phyloP scores from a whole-genome alignment of 2,329 filamentous ascomycete genomes.

The Sarocladium oryzae region DNA sequence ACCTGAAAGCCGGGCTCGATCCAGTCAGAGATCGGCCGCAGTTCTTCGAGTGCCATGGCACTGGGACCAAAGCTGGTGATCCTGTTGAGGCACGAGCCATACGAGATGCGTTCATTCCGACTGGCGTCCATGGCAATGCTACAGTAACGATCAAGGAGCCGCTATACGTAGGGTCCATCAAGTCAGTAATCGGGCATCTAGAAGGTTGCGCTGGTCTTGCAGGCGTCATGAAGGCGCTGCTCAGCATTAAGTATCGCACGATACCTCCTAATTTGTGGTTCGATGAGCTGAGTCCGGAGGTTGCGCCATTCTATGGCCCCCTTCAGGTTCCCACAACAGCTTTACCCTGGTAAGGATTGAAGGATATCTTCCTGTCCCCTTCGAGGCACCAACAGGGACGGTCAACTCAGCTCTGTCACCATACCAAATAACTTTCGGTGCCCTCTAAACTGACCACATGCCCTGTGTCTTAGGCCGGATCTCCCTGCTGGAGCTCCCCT shows the following conservation, averaged over 20 bases:
- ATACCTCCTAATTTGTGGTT: slow-evolving; percentile 50
- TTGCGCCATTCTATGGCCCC: background rate
- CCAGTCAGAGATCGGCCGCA: slow-evolving; percentile 32
- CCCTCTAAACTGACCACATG: no score
- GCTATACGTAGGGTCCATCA: slow-evolving; percentile 43
- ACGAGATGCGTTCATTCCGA: slow-evolving; percentile 29
- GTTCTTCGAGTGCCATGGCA: slow-evolving; percentile 54
- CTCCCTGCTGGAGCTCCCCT: background rate
- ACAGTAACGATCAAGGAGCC: background rate
- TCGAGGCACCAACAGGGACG: slow-evolving; percentile 49
- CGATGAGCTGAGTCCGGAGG: background rate
- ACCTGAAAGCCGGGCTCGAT: slow-evolving; percentile 36
- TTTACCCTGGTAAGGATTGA: slow-evolving; percentile 10
- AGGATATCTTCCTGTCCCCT: slow-evolving; percentile 51
- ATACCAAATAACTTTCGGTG: no score
- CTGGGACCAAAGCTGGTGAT: slow-evolving; percentile 52
- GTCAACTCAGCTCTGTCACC: no score
- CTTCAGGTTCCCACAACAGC: slow-evolving; percentile 11
- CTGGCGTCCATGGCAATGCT: no score
- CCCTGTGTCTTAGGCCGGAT: no score
- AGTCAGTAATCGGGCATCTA: slow-evolving; percentile 48
- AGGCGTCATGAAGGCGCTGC: slow-evolving; percentile 45
- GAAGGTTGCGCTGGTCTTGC: slow-evolving; percentile 47
- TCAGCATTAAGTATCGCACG: slow-evolving; percentile 42
- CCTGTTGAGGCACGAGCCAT: slow-evolving; percentile 43